Evolutionary conservation across 2,329 filamentous ascomycete species (phyloP), one percentile per base, ranked within the genome.

Genomic region (Penicillium vulpinum): DNA sequence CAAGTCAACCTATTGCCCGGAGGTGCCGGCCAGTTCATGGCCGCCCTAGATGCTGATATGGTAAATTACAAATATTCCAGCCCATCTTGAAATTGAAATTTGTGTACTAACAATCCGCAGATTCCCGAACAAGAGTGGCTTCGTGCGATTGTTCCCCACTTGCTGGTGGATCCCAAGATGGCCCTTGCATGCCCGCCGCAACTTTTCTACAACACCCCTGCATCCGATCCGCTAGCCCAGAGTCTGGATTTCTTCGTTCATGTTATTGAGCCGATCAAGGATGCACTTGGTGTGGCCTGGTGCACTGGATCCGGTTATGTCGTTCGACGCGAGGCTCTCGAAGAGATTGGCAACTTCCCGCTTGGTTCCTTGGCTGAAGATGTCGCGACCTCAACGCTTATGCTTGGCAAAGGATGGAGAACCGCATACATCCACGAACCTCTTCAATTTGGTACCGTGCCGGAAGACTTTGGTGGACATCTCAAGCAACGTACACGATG

Each of bases 41-140:
- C 84, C n/a, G 82, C 83, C 38, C 74, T 88, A 33, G 86, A 88
- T 66, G 85, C 85, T 21, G 86, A 88, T 67, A 88, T 88, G 86
- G 68, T 70, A 61, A 62, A 58, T 49, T 31, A 52, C 33, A n/a
- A 40, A 31, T 16, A 6, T 22, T n/a, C n/a, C 48, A 18, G 21
- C n/a, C n/a, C 28, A 13, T 11, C 13, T 56, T 44, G 38, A 21
- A 45, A 45, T 41, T 44, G 16, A 21, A 44, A 45, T 48, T 16
- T 16, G 4, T 26, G 8, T 51, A 15, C 60, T 57, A 39, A 58
- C 51, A 50, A 39, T 29, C 57, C 43, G 38, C 78, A 80, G 68
- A 87, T 88, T 69, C 83, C 84, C 7, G 83, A 87, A 68, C 77
- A 75, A 50, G 74, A 82, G 45, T 88, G 84, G 83, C 77, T 88